phyloP scores from a whole-genome alignment of 2,329 filamentous ascomycete genomes.

The Aspergillus intermedius region DNA sequence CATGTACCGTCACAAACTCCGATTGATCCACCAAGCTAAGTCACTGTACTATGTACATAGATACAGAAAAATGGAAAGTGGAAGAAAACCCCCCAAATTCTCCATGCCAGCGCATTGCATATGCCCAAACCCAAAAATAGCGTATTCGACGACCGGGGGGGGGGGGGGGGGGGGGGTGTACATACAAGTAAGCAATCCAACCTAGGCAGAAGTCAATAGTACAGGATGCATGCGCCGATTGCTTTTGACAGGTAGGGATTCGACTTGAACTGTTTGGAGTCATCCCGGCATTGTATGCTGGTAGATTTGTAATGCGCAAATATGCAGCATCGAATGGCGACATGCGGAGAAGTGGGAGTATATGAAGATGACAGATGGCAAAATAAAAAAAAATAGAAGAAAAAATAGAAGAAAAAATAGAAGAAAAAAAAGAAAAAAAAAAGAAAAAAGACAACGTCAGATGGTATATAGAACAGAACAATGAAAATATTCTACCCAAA shows the following conservation, averaged over 20 bases:
- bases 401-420: neutral
- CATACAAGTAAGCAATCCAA: no score
- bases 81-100: neutral
- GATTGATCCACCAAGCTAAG: no score
- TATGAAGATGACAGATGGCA: neutral
- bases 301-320: no score
- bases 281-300: no score
- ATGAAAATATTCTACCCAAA: neutral
- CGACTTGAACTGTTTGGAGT: no score
- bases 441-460: neutral
- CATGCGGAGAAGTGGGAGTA: neutral
- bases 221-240: no score
- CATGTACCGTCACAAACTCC: no score
- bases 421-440: constrained; percentile 1
- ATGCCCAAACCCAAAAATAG: neutral
- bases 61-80: neutral
- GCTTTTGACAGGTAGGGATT: no score
- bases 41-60: no score
- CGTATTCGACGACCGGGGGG: neutral
- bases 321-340: neutral
- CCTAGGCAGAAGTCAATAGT: no score
- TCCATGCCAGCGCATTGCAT: neutral
- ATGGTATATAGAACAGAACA: constrained; percentile 2
- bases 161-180: no score
- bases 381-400: neutral